Evolutionary conservation across 176 grass and related monocot species (phyloP).

Genomic region (Oryza glumipatula): DNA sequence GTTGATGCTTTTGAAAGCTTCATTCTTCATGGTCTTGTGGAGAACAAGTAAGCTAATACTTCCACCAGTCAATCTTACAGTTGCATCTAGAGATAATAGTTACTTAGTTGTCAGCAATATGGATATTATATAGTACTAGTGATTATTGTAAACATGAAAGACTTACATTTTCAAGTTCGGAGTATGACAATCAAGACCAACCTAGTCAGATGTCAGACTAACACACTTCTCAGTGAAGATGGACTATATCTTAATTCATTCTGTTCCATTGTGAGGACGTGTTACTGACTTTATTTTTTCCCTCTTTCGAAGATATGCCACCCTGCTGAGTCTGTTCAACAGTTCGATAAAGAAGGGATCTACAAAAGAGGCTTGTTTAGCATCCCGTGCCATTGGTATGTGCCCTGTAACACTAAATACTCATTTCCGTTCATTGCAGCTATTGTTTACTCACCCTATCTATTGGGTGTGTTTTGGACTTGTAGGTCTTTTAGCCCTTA

Average conservation of each 20-base stretch:
- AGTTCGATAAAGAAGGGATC: constrained; percentile 87
- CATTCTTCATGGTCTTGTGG: constrained; percentile 66
- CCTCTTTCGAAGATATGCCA: constrained; percentile 66
- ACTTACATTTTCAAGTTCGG: constrained; percentile 6
- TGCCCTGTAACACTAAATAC: constrained; percentile 2
- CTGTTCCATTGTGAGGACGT: no score
- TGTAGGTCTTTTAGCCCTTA: constrained; percentile 71
- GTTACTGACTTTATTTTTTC: constrained; percentile 1
- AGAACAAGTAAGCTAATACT: constrained; percentile 69
- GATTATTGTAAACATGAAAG: not conserved
- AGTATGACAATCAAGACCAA: not conserved
- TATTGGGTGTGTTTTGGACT: constrained; percentile 12
- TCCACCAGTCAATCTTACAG: not conserved
- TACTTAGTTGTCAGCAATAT: not conserved
- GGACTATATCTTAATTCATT: not conserved
- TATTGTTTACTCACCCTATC: constrained; percentile 12
- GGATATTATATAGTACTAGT: not conserved
- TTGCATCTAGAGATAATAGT: constrained; percentile 13
- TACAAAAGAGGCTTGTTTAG: constrained; percentile 68
- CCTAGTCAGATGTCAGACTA: constrained; percentile 4
- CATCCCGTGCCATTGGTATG: constrained; percentile 66
- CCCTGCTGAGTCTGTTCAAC: constrained; percentile 72
- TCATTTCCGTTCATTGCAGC: not conserved
- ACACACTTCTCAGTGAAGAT: not conserved
- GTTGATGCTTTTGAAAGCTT: constrained; percentile 84